Evolutionary conservation across 2,329 filamentous ascomycete genomes (phyloP), one percentile per base, ranked within the genome.

Genomic region (Seiridium cupressi): DNA sequence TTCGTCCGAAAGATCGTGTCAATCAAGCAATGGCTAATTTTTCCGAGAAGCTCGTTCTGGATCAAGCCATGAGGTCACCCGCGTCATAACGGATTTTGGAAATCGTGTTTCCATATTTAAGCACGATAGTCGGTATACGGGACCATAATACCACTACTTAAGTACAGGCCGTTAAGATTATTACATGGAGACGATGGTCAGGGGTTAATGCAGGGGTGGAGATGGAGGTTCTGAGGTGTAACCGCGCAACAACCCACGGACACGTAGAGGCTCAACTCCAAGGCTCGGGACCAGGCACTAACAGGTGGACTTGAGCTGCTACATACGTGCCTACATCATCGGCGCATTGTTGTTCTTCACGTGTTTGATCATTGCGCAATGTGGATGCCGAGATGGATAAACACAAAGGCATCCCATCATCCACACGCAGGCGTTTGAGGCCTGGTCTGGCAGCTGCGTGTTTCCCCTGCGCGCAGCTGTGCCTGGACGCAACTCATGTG

Each of bases 81-180:
- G 18, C 32, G 49, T 53, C 49, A 53, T 34, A 53, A 18, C 34
- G 49, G 35, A 53, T 35, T 35, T 32, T 18, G 38, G 49, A 13
- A 18, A n/a, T 55, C 26, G 11, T 55, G 51, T 55, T 55, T 55
- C 51, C 51, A 55, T 55, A 55, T 42, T 55, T 55, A 55, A 55
- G 34, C 51, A 55, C 36, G 51, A 44, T 18, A 2, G 38, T 42
- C 38, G 36, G 13, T 26, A 32, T 18, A 42, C 18, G 36, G 18
- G 18, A 55, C 26, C 36, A n/a, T 42, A 18, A 38, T 34, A 55
- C 26, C 44, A 44, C 34, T 42, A 38, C 31, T 44, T 35, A 55
- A 38, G 51, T 55, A 55, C 40, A 44, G 51, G 31, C 26, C 44
- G 51, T 55, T 55, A 55, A 55, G 51, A 55, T 55, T 55, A 44